Conservation (phyloP, 2,329 filamentous ascomycete genomes). For the Lasiodiplodia gonubiensis region DNA sequence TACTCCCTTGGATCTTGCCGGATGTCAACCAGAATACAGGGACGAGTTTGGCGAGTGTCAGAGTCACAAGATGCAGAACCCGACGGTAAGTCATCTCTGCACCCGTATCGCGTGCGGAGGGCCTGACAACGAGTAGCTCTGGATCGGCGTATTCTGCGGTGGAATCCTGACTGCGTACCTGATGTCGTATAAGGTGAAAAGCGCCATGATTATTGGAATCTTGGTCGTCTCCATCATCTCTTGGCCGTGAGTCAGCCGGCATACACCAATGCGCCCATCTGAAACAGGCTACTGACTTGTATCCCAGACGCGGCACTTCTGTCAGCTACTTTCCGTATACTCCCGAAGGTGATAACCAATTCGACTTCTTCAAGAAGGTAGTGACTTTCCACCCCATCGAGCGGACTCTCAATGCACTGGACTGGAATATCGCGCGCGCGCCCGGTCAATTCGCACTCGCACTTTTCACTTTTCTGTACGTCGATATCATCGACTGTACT, state of each 20-base stretch:
- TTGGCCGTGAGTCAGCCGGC: slow-evolving; percentile 64
- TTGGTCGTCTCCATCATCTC: slow-evolving; percentile 84
- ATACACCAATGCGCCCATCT: neutral
- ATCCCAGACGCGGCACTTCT: slow-evolving; percentile 63
- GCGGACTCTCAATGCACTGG: slow-evolving; percentile 70
- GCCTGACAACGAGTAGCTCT: slow-evolving; percentile 58
- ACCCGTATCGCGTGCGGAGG: neutral
- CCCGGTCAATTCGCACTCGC: slow-evolving; percentile 80
- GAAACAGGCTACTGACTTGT: slow-evolving; percentile 33
- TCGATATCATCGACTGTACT: slow-evolving; percentile 87
- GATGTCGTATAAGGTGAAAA: slow-evolving; percentile 85
- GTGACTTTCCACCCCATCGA: slow-evolving; percentile 79
- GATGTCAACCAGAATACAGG: slow-evolving; percentile 66
- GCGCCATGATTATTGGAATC: slow-evolving; percentile 83
- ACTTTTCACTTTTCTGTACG: slow-evolving; percentile 88
- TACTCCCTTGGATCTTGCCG: slow-evolving; percentile 76
- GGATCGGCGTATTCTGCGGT: slow-evolving; percentile 86
- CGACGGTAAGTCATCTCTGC: slow-evolving; percentile 54
- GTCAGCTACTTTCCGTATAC: slow-evolving; percentile 83
- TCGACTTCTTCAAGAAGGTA: slow-evolving; percentile 86
- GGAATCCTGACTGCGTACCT: slow-evolving; percentile 79
- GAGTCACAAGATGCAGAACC: slow-evolving; percentile 78
- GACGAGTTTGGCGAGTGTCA: slow-evolving; percentile 64
- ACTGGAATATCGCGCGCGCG: slow-evolving; percentile 71
- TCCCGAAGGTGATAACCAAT: slow-evolving; percentile 68